Evolutionary conservation across 169 alveolate species (phyloP).

Genomic region (Hammondia hammondi): DNA sequence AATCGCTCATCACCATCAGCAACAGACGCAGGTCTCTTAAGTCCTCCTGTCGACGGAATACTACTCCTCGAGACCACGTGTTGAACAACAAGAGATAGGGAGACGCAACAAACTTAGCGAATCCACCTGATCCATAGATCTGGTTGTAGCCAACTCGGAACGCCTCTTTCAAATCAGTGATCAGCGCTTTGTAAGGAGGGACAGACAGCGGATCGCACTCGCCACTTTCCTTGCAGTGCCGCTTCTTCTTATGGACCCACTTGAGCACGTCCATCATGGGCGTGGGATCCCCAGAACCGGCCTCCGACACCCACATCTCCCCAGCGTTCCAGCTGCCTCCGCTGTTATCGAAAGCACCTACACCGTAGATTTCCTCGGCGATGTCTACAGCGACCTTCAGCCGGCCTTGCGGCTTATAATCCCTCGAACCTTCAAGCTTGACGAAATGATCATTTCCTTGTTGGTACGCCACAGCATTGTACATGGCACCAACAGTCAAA

Average conservation of each 20-base stretch:
- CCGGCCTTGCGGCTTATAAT: neutral
- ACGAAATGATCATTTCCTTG: neutral
- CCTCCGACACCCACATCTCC: neutral
- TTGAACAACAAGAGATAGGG: neutral
- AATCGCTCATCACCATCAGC: neutral
- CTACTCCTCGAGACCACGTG: neutral
- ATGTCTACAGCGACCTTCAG: neutral
- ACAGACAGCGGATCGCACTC: neutral
- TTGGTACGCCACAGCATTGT: neutral
- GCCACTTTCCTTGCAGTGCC: neutral
- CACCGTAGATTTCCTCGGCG: neutral
- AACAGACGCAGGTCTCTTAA: neutral
- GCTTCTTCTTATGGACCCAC: neutral
- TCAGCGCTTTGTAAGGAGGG: neutral
- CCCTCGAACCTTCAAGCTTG: neutral
- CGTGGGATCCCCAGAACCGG: neutral
- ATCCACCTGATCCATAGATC: neutral
- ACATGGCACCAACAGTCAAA: neutral
- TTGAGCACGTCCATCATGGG: neutral
- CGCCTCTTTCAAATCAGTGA: neutral
- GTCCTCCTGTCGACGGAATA: slow-evolving; percentile 10
- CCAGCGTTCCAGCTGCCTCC: neutral
- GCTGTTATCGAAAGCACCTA: neutral
- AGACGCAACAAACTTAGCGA: neutral
- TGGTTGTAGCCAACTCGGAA: neutral